Conservation (phyloP, 192 early-diverging fungal species). For the Entomortierella parvispora region DNA sequence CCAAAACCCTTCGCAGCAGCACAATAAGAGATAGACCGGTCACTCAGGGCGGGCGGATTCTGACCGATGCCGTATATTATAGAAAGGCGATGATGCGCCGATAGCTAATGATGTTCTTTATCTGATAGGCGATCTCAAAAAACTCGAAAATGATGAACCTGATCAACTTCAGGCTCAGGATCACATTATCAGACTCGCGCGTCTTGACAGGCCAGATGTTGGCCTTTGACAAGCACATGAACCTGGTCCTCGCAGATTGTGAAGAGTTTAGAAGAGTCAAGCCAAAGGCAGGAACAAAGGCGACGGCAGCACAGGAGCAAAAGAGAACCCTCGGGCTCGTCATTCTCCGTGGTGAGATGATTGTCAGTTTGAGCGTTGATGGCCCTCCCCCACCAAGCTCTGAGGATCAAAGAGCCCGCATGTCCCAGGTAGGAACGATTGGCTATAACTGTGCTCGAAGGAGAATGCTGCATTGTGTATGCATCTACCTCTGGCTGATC, state of each 20-base stretch:
- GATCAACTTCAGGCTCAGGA: slow-evolving; percentile 90
- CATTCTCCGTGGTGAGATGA: slow-evolving; percentile 92
- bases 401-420: slow-evolving; percentile 59
- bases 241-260: slow-evolving; percentile 95
- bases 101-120: too few relatives aligned
- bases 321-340: slow-evolving; percentile 94
- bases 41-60: too few relatives aligned
- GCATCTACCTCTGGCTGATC: too few relatives aligned
- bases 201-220: slow-evolving; percentile 95
- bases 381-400: slow-evolving; percentile 82
- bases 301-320: slow-evolving; percentile 70
- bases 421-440: slow-evolving; percentile 39
- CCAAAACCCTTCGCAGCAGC: too few relatives aligned
- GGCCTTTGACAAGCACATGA: slow-evolving; percentile 99
- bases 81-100: too few relatives aligned
- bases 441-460: not conserved
- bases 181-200: slow-evolving; percentile 88
- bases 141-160: slow-evolving; percentile 88
- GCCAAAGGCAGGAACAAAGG: slow-evolving; percentile 65
- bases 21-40: too few relatives aligned
- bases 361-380: slow-evolving; percentile 92
- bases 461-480: not conserved
- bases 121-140: slow-evolving; percentile 62
- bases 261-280: slow-evolving; percentile 94
- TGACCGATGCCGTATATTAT: too few relatives aligned